phyloP scores from a whole-genome alignment of 495 filamentous ascomycete genomes.

The Immersiella caudata region DNA sequence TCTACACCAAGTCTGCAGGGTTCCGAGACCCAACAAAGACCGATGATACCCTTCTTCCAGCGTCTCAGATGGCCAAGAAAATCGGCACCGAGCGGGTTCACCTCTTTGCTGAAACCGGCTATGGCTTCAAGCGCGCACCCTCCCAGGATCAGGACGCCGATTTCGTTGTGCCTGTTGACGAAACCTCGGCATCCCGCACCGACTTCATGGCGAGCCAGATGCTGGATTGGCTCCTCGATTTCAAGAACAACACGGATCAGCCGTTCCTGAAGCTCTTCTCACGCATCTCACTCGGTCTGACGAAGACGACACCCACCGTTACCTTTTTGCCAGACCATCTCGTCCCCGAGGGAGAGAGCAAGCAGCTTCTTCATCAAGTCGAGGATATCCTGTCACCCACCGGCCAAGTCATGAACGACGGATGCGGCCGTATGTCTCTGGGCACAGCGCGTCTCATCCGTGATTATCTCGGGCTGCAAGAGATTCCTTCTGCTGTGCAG shows the following conservation, averaged over 20 bases:
- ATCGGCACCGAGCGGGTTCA: slow-evolving; percentile 46
- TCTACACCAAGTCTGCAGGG: slow-evolving; percentile 44
- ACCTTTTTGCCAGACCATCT: slow-evolving; percentile 38
- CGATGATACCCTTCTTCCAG: slow-evolving; percentile 37
- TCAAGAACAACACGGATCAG: slow-evolving; percentile 42
- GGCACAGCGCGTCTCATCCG: slow-evolving; percentile 62
- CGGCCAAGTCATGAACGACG: slow-evolving; percentile 74
- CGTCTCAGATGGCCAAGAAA: slow-evolving; percentile 33
- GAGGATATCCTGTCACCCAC: slow-evolving; percentile 42
- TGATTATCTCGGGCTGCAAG: slow-evolving; percentile 58
- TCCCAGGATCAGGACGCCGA: neutral
- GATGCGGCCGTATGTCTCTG: slow-evolving; percentile 72
- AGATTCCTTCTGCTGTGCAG: slow-evolving; percentile 75
- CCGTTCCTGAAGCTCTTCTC: slow-evolving; percentile 43
- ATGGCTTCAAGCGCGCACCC: slow-evolving; percentile 31
- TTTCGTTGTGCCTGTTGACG: slow-evolving; percentile 14
- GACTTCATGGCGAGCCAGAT: slow-evolving; percentile 39
- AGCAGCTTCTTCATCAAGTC: slow-evolving; percentile 40
- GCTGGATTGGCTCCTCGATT: slow-evolving; percentile 49
- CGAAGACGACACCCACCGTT: slow-evolving; percentile 44
- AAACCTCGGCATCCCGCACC: slow-evolving; percentile 30
- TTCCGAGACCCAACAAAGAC: slow-evolving; percentile 39
- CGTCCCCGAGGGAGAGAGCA: no score
- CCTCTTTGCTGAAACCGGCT: slow-evolving; percentile 50
- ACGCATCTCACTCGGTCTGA: slow-evolving; percentile 50